These are phyloP conservation scores for Colletotrichum endophyticum DNA, from an alignment of 2,329 filamentous ascomycete genomes.

Conservation along the genomic window DNA sequence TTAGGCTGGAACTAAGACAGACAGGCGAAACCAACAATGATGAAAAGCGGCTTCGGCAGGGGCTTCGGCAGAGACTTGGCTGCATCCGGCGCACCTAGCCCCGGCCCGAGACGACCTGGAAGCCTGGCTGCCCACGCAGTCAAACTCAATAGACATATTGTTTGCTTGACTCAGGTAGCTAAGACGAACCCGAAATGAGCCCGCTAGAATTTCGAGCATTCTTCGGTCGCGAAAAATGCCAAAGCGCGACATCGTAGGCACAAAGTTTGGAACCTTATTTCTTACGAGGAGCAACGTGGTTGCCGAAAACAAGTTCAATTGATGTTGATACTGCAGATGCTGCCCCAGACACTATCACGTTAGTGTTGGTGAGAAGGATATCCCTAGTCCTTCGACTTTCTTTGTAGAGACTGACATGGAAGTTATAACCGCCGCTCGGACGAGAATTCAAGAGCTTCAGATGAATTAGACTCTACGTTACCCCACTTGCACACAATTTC, in stretches of 20 bases:
- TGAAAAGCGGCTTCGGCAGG: not conserved
- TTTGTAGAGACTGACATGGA: not conserved
- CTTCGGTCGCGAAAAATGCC: not conserved
- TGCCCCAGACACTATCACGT: not conserved
- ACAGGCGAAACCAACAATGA: not conserved
- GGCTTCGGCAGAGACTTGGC: not conserved
- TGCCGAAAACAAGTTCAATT: not conserved
- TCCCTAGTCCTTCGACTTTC: not conserved
- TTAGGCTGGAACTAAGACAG: not conserved
- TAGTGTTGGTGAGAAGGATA: not conserved
- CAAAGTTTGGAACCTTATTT: not conserved
- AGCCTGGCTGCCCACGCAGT: not conserved
- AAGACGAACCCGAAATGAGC: not conserved
- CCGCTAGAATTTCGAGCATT: not conserved
- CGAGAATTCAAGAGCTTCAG: not conserved
- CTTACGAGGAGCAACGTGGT: not conserved
- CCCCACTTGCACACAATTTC: not conserved
- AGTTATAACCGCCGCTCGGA: not conserved
- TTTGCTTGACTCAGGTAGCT: not conserved
- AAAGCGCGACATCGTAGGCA: not conserved
- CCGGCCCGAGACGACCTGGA: not conserved
- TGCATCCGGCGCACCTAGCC: not conserved
- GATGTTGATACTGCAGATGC: not conserved
- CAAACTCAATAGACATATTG: not conserved
- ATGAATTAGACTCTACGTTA: not conserved